Evolutionary conservation across 2,329 filamentous ascomycete species (phyloP).

Genomic region (Ophiostoma novo-ulmi): DNA sequence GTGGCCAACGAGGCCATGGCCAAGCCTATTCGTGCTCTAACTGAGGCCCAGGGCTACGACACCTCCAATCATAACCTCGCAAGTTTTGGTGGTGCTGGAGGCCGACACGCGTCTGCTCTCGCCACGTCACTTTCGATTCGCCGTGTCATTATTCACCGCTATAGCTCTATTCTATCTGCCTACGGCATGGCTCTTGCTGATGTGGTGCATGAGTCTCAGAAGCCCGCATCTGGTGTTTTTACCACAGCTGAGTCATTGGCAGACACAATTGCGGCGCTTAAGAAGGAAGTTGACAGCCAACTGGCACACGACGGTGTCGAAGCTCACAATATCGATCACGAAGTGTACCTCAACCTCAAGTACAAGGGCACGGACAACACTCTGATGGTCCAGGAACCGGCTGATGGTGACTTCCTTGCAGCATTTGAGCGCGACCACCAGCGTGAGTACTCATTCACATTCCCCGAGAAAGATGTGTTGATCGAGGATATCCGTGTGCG

Average conservation of each 20-base stretch:
- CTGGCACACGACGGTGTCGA: too few species aligned
- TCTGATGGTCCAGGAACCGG: slow-evolving; percentile 71
- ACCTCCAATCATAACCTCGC: slow-evolving; percentile 81
- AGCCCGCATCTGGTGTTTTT: too few species aligned
- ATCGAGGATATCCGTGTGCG: slow-evolving; percentile 77
- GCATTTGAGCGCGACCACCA: slow-evolving; percentile 78
- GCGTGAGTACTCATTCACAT: slow-evolving; percentile 82
- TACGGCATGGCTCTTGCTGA: slow-evolving; percentile 60
- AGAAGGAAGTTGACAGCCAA: too few species aligned
- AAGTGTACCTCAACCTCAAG: slow-evolving; percentile 66
- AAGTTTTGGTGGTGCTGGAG: slow-evolving; percentile 86
- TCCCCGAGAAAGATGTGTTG: slow-evolving; percentile 74
- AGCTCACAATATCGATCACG: not conserved
- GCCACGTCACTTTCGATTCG: slow-evolving; percentile 73
- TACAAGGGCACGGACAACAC: slow-evolving; percentile 83
- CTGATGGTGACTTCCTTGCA: slow-evolving; percentile 74
- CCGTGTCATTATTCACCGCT: slow-evolving; percentile 78
- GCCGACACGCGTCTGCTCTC: slow-evolving; percentile 82
- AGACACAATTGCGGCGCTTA: too few species aligned
- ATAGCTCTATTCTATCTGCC: slow-evolving; percentile 81
- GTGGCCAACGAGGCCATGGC: slow-evolving; percentile 69
- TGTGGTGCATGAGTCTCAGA: too few species aligned
- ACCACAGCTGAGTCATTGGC: too few species aligned
- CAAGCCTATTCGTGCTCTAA: slow-evolving; percentile 80
- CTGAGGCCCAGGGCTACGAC: slow-evolving; percentile 88